Percentiles rank a stretch among this genome's conserved stretches.
Conservation (phyloP, 176 grass and related monocot genomes). For the Triticum dicoccoides region DNA sequence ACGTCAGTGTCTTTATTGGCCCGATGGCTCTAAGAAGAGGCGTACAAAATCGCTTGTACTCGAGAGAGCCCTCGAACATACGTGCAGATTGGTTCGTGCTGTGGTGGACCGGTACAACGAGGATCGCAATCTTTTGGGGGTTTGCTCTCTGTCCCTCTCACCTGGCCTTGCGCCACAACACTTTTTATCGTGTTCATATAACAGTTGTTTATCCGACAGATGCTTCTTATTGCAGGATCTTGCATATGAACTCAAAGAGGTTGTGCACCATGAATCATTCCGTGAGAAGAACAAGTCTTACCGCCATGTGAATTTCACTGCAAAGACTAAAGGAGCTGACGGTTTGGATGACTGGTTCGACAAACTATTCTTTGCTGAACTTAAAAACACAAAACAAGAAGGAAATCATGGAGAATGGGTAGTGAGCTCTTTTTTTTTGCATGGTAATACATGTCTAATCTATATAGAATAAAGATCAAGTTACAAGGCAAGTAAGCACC, state of each 20-base stretch:
- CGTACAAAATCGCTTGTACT: background rate
- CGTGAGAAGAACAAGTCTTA: background rate
- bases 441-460: background rate
- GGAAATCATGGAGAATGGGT: background rate
- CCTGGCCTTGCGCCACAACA: too few relatives aligned
- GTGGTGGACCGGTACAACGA: too few relatives aligned
- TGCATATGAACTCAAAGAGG: background rate
- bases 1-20: background rate
- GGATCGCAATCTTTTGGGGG: too few relatives aligned
- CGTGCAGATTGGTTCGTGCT: background rate
- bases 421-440: background rate
- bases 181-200: background rate
- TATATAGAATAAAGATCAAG: too few relatives aligned
- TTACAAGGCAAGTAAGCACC: too few relatives aligned
- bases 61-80: background rate
- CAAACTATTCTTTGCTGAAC: background rate
- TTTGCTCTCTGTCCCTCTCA: too few relatives aligned
- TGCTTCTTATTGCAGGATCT: background rate
- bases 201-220: background rate
- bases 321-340: background rate
- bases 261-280: background rate
- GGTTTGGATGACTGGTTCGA: background rate
- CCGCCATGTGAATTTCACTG: constrained; percentile 2
- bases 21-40: background rate
- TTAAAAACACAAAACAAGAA: background rate